Conservation (phyloP, 2,329 filamentous ascomycete species). For the Aulographum hederae region DNA sequence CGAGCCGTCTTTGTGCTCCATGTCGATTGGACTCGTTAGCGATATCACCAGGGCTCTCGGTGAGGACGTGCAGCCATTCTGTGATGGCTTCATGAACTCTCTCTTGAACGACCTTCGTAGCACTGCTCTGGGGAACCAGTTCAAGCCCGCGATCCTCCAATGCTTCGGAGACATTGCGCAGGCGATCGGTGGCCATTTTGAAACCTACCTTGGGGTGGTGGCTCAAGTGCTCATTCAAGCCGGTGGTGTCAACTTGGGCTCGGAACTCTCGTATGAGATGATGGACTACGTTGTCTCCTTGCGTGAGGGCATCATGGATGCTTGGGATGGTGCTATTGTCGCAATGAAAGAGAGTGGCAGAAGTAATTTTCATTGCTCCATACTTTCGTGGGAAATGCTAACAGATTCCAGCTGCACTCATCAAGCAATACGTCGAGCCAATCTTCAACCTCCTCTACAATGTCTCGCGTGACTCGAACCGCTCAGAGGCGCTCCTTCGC, state of each 20-base stretch:
- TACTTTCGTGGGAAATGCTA: background rate
- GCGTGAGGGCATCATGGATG: slow-evolving; percentile 96
- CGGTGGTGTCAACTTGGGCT: slow-evolving; percentile 57
- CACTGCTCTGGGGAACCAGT: slow-evolving; percentile 76
- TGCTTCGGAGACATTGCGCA: slow-evolving; percentile 96
- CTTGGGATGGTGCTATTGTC: slow-evolving; percentile 91
- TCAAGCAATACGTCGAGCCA: slow-evolving; percentile 61
- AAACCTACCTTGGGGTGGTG: slow-evolving; percentile 82
- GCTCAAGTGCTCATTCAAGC: slow-evolving; percentile 90
- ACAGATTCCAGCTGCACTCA: slow-evolving; percentile 37
- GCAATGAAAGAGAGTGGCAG: slow-evolving; percentile 75
- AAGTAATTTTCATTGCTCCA: slow-evolving; percentile 32
- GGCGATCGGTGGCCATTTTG: slow-evolving; percentile 80
- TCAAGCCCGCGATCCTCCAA: slow-evolving; percentile 94
- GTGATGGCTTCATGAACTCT: slow-evolving; percentile 97
- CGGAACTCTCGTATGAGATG: slow-evolving; percentile 83
- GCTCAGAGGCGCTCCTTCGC: slow-evolving; percentile 78
- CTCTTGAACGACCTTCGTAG: slow-evolving; percentile 82
- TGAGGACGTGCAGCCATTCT: slow-evolving; percentile 82
- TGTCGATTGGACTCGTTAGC: slow-evolving; percentile 93
- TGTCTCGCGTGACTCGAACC: slow-evolving; percentile 67
- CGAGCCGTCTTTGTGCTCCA: slow-evolving; percentile 80
- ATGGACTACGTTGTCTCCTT: slow-evolving; percentile 90
- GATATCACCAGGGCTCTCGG: slow-evolving; percentile 88
- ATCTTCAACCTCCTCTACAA: slow-evolving; percentile 77